phyloP scores from a whole-genome alignment of 768 basidiomycete genomes.

The Tylopilus intermedius region DNA sequence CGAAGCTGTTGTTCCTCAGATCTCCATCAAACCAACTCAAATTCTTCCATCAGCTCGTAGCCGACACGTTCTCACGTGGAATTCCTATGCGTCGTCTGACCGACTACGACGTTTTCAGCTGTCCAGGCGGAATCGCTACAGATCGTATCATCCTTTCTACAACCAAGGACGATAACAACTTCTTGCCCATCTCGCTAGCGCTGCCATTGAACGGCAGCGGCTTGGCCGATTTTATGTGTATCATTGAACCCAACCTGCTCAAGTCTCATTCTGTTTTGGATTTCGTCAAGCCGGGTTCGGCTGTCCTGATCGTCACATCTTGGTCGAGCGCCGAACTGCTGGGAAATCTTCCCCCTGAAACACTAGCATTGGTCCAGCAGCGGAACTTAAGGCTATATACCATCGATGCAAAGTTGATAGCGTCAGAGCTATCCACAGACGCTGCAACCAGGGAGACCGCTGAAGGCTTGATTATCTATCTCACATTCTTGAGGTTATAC shows the following conservation, averaged over 20 bases:
- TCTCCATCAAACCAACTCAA: conserved; percentile 42
- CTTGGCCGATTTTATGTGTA: conserved; percentile 62
- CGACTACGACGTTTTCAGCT: conserved; percentile 72
- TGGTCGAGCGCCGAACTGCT: conserved; percentile 76
- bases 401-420: conserved; percentile 54
- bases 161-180: conserved; percentile 32
- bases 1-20: conserved; percentile 53
- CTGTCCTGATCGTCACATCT: conserved; percentile 67
- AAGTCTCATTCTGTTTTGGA: conserved; percentile 72
- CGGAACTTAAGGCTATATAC: conserved; percentile 55
- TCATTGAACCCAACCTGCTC: conserved; percentile 73
- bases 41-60: conserved; percentile 44
- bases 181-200: conserved; percentile 49
- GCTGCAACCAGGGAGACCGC: conserved; percentile 36
- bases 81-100: conserved; percentile 59
- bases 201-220: conserved; percentile 55
- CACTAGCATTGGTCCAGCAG: conserved; percentile 39
- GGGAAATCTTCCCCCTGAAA: conserved; percentile 54
- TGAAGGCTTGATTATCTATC: conserved; percentile 58
- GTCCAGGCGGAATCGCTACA: conserved; percentile 62
- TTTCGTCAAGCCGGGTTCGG: conserved; percentile 59
- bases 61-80: conserved; percentile 51
- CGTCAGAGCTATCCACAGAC: conserved; percentile 30
- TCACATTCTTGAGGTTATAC: conserved; percentile 84
- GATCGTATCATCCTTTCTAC: conserved; percentile 65